Percentiles rank a stretch among this genome's conserved stretches.
Evolutionary conservation across 1,284 basidiomycete species (phyloP).

Genomic region (Cryptococcus floricola): DNA sequence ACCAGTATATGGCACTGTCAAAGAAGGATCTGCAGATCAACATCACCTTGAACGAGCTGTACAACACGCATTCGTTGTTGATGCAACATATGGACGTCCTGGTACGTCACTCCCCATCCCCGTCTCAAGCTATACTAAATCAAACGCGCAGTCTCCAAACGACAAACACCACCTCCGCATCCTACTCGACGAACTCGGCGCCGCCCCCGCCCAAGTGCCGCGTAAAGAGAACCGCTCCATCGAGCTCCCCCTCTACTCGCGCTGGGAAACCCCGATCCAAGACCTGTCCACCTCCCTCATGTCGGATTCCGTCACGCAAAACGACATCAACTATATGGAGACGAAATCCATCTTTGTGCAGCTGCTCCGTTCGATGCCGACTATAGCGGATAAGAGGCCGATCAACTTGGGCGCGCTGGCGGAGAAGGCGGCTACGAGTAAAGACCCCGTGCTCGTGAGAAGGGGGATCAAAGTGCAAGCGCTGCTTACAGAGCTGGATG

Average conservation of each 20-base stretch:
- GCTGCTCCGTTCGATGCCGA: slow-evolving; percentile 89
- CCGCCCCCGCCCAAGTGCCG: slow-evolving; percentile 88
- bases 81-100: slow-evolving; percentile 91
- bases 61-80: slow-evolving; percentile 94
- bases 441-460: slow-evolving; percentile 89
- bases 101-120: slow-evolving; percentile 55
- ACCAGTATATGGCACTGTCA: slow-evolving; percentile 99
- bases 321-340: slow-evolving; percentile 99
- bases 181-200: slow-evolving; percentile 88
- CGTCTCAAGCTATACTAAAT: neutral
- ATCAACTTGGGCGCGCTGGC: slow-evolving; percentile 86
- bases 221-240: slow-evolving; percentile 96
- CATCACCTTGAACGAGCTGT: slow-evolving; percentile 98
- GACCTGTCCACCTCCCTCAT: slow-evolving; percentile 95
- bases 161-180: slow-evolving; percentile 97
- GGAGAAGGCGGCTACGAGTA: slow-evolving; percentile 92
- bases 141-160: slow-evolving; percentile 71
- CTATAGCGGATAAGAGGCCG: slow-evolving; percentile 74
- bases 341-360: slow-evolving; percentile 99
- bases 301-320: slow-evolving; percentile 86
- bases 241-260: slow-evolving; percentile 87
- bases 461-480: slow-evolving; percentile 99
- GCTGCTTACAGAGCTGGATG: slow-evolving; percentile 93
- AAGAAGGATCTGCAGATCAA: slow-evolving; percentile 98
- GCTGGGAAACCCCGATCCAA: slow-evolving; percentile 99